Conservation (phyloP, 2,329 filamentous ascomycete genomes). For the Fusarium mundagurra region DNA sequence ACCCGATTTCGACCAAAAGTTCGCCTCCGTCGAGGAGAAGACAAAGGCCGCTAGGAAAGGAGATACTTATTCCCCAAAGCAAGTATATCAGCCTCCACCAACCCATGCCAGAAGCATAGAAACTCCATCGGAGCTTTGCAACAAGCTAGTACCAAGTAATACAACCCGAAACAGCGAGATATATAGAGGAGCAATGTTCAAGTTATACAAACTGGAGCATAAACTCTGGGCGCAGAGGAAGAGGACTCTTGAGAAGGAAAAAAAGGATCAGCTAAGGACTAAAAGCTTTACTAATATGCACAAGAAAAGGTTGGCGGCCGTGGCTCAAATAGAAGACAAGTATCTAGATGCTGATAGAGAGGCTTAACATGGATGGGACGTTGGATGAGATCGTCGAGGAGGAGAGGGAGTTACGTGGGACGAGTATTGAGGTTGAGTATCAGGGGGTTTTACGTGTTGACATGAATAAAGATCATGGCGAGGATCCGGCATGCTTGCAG, state of each 20-base stretch:
- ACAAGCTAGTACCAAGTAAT: neutral
- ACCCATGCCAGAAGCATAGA: neutral
- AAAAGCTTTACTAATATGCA: neutral
- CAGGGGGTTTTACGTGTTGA: neutral
- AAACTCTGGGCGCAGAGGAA: constrained; percentile 67
- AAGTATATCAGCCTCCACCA: neutral
- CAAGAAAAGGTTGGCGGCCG: neutral
- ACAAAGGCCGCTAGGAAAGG: neutral
- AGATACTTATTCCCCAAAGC: neutral
- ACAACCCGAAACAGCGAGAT: too few relatives aligned
- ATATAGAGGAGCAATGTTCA: neutral
- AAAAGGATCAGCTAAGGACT: neutral
- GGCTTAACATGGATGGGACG: neutral
- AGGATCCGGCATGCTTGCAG: neutral
- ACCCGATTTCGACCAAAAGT: neutral
- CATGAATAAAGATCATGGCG: neutral
- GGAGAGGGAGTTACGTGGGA: neutral
- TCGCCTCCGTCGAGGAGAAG: neutral
- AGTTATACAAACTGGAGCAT: constrained; percentile 67
- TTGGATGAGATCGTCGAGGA: neutral
- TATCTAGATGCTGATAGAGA: neutral
- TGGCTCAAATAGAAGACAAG: neutral
- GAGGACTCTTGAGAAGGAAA: neutral
- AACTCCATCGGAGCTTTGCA: neutral
- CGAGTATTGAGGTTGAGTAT: too few relatives aligned